Conservation (phyloP, 805 yeast species). For the Sugiyamaella smithiae region DNA sequence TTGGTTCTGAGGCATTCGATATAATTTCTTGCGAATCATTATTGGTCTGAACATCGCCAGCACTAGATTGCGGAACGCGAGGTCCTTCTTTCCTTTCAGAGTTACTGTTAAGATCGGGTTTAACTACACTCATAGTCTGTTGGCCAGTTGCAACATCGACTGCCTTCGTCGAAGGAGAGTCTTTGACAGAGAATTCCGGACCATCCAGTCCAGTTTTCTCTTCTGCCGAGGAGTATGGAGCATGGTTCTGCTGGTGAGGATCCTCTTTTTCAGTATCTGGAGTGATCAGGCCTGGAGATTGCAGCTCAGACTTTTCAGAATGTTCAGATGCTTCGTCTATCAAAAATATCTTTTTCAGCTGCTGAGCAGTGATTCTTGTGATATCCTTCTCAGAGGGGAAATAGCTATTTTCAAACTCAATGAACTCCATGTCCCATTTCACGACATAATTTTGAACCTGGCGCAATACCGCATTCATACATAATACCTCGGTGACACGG, state of each 20-base stretch:
- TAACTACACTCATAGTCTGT: background rate
- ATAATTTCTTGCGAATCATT: background rate
- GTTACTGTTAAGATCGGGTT: background rate
- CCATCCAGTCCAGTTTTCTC: background rate
- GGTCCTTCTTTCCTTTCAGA: background rate
- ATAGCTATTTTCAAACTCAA: constrained; percentile 70
- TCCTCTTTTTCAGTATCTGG: background rate
- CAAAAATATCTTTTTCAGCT: constrained; percentile 68
- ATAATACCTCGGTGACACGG: constrained; percentile 61
- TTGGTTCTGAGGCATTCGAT: background rate
- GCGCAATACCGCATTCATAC: constrained; percentile 66
- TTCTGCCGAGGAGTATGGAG: background rate
- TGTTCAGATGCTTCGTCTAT: constrained; percentile 41
- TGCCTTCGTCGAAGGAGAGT: background rate
- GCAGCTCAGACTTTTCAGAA: background rate
- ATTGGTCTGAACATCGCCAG: background rate
- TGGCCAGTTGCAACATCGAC: background rate
- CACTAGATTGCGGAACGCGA: no score
- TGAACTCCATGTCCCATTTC: constrained; percentile 81
- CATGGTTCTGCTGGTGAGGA: background rate
- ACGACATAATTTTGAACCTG: constrained; percentile 78
- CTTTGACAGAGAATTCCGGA: background rate
- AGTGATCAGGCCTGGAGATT: background rate
- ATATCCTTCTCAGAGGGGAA: constrained; percentile 93
- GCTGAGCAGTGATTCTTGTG: constrained; percentile 83